Evolutionary conservation across 1,284 basidiomycete species (phyloP).

Genomic region (Lentinula novae-zelandiae): DNA sequence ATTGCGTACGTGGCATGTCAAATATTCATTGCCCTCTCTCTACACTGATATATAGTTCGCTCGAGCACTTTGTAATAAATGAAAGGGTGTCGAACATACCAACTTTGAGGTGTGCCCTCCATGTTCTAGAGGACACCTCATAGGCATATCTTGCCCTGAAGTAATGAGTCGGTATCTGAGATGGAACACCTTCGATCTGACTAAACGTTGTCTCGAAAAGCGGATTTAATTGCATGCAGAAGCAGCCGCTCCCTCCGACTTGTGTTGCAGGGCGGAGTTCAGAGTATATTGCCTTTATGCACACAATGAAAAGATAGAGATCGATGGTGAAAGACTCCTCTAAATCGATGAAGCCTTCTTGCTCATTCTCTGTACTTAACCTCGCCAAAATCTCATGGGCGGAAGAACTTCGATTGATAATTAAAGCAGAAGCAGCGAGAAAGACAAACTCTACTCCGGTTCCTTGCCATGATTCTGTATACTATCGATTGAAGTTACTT

Average conservation of each 20-base stretch:
- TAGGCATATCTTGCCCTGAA: neutral
- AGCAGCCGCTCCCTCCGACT: neutral
- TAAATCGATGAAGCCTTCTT: neutral
- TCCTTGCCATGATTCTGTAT: neutral
- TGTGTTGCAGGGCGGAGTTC: neutral
- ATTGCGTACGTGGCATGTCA: neutral
- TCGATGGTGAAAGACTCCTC: neutral
- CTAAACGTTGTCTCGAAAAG: neutral
- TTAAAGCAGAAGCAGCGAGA: no score
- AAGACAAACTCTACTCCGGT: no score
- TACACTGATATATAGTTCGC: neutral
- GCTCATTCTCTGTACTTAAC: neutral
- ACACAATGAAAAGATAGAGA: neutral
- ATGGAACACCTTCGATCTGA: neutral
- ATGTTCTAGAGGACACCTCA: neutral
- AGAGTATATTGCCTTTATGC: neutral
- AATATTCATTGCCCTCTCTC: neutral
- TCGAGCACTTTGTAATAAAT: neutral
- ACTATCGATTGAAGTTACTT: neutral
- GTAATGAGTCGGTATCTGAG: neutral
- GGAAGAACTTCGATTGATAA: no score
- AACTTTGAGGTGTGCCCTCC: neutral
- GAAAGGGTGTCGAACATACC: neutral
- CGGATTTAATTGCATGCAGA: no score
- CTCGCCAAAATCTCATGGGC: no score